Percentiles rank a stretch among this genome's conserved stretches.
phyloP scores from a whole-genome alignment of 2,329 filamentous ascomycete species.

The Chrysoporthe puriensis region DNA sequence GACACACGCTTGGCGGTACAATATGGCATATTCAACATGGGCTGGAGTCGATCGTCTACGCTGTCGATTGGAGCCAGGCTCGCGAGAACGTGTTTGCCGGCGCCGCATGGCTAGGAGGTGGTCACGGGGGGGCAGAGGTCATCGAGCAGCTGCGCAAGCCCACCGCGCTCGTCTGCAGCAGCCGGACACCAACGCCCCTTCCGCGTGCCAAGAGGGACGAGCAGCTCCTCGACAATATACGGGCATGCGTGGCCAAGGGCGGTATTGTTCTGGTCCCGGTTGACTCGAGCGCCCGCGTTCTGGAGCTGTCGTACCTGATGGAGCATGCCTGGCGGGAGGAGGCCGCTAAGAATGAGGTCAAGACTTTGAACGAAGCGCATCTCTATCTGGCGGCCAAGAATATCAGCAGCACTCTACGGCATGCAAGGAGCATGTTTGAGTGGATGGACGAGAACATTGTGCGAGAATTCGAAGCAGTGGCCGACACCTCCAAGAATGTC shows the following conservation, averaged over 20 bases:
- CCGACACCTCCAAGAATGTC: constrained; percentile 52
- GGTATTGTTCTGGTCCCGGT: constrained; percentile 93
- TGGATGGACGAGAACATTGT: constrained; percentile 99
- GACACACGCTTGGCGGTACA: constrained; percentile 92
- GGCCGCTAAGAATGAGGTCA: constrained; percentile 51
- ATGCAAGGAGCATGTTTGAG: constrained; percentile 93
- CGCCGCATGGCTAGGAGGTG: constrained; percentile 88
- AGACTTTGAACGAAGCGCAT: constrained; percentile 54
- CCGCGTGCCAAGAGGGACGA: constrained; percentile 83
- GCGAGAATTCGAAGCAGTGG: constrained; percentile 81
- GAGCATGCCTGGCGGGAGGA: constrained; percentile 88
- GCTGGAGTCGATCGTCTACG: constrained; percentile 95
- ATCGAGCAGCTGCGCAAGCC: constrained; percentile 93
- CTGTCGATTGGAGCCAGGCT: constrained; percentile 98
- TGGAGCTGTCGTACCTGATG: constrained; percentile 89
- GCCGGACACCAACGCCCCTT: constrained; percentile 72
- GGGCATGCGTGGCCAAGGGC: constrained; percentile 74
- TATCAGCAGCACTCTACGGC: constrained; percentile 84
- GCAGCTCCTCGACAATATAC: constrained; percentile 80
- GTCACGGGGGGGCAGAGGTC: constrained; percentile 75
- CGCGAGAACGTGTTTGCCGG: constrained; percentile 92
- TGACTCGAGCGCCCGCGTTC: constrained; percentile 90
- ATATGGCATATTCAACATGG: constrained; percentile 99
- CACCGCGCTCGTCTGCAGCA: constrained; percentile 91
- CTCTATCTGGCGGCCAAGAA: constrained; percentile 87